Evolutionary conservation across 495 filamentous ascomycete species (phyloP), one percentile per base, ranked within the genome.

Genomic region (Entonaema liquescens): DNA sequence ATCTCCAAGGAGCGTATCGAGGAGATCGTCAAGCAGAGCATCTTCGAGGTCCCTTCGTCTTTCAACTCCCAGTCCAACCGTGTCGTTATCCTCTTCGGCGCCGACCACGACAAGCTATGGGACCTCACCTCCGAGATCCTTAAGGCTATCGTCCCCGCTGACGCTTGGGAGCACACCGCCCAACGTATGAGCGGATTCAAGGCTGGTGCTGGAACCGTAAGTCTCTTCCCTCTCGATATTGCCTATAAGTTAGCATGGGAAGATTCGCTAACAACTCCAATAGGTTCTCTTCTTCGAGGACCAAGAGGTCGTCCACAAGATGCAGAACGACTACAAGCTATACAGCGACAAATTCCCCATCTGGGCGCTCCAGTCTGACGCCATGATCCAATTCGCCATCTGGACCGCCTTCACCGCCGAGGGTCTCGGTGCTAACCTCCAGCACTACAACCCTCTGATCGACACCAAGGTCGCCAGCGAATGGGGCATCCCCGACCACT

Each of bases 401-500:
- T 93, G 90, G 91, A 88, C 85, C 0, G 85, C 87, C 0, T 82
- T 93, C 38, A 87, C 90, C 78, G 81, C 84, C 64, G 90, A 92
- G 79, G 91, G 91, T 35, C 80, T 92, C 35, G 91, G 90, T 49
- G 86, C 85, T 76, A 92, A 89, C 81, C 83, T 93, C 4, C 91
- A 93, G 82, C 91, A 92, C 78, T 92, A 92, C 82, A 90, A 90
- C 83, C 85, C 90, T 1, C 73, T 91, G 54, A 78, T 92, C 58
- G 88, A 91, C 78, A 80, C 74, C 47, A 84, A 84, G 78, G 86
- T 89, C 12, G 73, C 77, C 29, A 77, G 81, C 62, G 72, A 83
- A 59, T 92, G 89, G 89, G 83, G 82, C 15, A 69, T 92, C 15
- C 85, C 87, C 38, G 56, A 70, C 29, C 83, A 81, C 56, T 93